Percentiles rank a stretch among this genome's conserved stretches.
These are phyloP conservation scores for Botryotinia globosa DNA, from an alignment of 2,329 filamentous ascomycete genomes.

Conservation along the genomic window DNA sequence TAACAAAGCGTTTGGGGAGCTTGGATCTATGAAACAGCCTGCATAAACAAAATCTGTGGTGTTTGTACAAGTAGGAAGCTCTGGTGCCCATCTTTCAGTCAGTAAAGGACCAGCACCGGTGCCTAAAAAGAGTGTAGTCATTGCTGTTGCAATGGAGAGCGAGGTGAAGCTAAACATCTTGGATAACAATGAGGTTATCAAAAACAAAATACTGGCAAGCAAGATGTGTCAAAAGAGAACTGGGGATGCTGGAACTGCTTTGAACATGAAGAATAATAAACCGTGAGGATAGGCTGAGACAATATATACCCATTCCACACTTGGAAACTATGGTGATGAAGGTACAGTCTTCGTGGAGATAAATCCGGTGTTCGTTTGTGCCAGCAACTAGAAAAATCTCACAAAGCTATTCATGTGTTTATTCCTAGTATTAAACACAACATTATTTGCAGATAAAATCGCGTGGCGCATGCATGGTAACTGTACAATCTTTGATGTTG, in stretches of 20 bases:
- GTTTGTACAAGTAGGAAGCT: constrained; percentile 31
- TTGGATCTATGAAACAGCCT: constrained; percentile 38
- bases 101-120: constrained; percentile 25
- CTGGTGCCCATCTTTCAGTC: constrained; percentile 26
- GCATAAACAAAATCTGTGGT: constrained; percentile 40
- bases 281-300: neutral
- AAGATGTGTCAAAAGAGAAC: neutral
- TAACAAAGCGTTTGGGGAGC: constrained; percentile 34
- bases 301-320: neutral
- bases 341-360: neutral
- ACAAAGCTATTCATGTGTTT: neutral
- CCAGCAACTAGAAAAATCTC: neutral
- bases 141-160: constrained; percentile 30
- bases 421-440: neutral
- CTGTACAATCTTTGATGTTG: neutral
- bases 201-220: neutral
- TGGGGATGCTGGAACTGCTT: neutral
- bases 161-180: constrained; percentile 28
- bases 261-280: neutral
- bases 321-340: neutral
- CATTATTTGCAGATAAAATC: constrained; percentile 3
- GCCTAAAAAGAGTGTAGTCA: constrained; percentile 27
- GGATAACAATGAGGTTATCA: neutral
- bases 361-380: neutral
- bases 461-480: constrained; percentile 13